Conservation (phyloP, 345 rosid genomes). For the Mercurialis annua region DNA sequence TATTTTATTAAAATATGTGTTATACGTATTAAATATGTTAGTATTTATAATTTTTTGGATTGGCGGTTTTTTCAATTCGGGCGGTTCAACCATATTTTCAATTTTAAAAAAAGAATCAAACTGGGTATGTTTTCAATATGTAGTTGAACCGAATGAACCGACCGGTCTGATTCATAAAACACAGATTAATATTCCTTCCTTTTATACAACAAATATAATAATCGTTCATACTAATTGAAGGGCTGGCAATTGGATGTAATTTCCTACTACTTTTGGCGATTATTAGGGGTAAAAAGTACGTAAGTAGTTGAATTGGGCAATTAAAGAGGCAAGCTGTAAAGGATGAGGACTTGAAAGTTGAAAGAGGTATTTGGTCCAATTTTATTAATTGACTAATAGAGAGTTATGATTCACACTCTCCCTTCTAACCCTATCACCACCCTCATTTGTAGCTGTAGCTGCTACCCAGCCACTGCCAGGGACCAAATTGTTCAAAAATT, state of each 20-base stretch:
- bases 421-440: background rate
- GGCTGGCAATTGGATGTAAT: background rate
- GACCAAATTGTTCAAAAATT: conserved; percentile 10
- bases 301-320: conserved; percentile 23
- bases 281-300: conserved; percentile 5
- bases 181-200: too few relatives aligned
- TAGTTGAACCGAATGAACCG: too few relatives aligned
- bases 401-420: background rate
- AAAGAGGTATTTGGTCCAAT: conserved; percentile 17
- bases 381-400: conserved; percentile 24
- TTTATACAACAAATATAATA: too few relatives aligned
- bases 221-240: too few relatives aligned
- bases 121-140: too few relatives aligned
- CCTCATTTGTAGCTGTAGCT: background rate
- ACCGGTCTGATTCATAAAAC: too few relatives aligned
- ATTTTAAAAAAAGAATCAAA: too few relatives aligned
- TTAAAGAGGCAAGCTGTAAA: conserved; percentile 26
- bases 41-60: too few relatives aligned
- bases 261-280: background rate
- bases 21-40: too few relatives aligned
- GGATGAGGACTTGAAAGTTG: conserved; percentile 13
- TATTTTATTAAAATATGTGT: too few relatives aligned
- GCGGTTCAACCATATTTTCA: too few relatives aligned
- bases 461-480: background rate
- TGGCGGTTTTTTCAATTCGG: too few relatives aligned